Conservation (phyloP, 148 eudicot species). For the Euryodendron excelsum region DNA sequence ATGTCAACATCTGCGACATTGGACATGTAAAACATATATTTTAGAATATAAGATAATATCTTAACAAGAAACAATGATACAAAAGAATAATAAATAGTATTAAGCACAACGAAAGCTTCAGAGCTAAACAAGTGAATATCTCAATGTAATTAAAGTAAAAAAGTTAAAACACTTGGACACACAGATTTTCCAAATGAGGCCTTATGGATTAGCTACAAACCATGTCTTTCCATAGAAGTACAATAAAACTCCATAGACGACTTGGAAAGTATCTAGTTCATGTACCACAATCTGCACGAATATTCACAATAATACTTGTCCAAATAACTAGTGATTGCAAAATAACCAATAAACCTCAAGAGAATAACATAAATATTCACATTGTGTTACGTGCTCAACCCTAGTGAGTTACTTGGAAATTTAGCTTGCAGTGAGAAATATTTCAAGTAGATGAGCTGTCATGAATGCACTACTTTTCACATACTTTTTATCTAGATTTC, state of each 20-base stretch:
- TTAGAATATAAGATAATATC: background rate
- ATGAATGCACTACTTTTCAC: background rate
- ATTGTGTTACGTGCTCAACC: background rate
- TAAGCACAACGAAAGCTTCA: background rate
- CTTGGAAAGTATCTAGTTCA: background rate
- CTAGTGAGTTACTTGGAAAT: background rate
- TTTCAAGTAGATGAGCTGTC: background rate
- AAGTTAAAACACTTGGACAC: background rate
- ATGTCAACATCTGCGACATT: conserved; percentile 66
- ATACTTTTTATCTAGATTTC: background rate
- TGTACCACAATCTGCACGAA: background rate
- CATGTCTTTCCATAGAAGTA: background rate
- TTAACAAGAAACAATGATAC: background rate
- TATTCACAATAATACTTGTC: background rate
- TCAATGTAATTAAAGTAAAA: background rate
- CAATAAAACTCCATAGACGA: background rate
- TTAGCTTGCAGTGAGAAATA: background rate
- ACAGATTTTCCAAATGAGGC: background rate
- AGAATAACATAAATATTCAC: background rate
- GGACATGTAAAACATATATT: background rate
- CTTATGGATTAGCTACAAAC: background rate
- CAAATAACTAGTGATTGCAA: background rate
- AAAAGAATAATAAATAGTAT: background rate
- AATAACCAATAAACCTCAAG: background rate
- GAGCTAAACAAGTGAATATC: background rate